Evolutionary conservation across 768 basidiomycete species (phyloP).

Genomic region (Leccinum uliginosum): DNA sequence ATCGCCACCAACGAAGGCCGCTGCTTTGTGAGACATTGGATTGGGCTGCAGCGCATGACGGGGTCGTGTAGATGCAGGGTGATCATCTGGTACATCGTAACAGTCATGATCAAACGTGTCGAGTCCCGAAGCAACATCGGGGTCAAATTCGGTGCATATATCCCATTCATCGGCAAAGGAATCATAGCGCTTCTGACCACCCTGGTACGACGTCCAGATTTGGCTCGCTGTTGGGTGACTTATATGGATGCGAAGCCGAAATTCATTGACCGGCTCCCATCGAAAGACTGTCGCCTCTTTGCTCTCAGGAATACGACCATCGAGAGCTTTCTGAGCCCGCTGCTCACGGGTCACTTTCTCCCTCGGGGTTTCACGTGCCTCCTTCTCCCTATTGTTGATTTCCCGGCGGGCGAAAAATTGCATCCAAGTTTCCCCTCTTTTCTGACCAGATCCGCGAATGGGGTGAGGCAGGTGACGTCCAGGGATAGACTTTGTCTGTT

Average conservation of each 20-base stretch:
- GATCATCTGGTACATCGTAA: too few species aligned
- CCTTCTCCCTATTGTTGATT: not conserved
- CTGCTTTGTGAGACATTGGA: too few species aligned
- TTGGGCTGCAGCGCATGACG: too few species aligned
- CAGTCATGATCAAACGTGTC: too few species aligned
- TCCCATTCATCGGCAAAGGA: too few species aligned
- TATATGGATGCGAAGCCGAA: not conserved
- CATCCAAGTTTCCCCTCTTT: not conserved
- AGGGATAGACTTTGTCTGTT: not conserved
- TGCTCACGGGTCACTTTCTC: not conserved
- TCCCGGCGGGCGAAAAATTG: not conserved
- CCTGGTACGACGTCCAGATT: not conserved
- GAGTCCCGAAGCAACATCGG: too few species aligned
- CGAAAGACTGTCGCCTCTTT: not conserved
- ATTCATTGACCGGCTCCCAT: not conserved
- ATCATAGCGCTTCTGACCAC: too few species aligned
- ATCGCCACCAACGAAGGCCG: too few species aligned
- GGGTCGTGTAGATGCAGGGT: too few species aligned
- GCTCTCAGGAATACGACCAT: too few species aligned
- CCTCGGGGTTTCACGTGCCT: not conserved
- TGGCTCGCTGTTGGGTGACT: not conserved
- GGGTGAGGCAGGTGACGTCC: not conserved
- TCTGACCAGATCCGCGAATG: not conserved
- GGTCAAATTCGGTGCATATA: too few species aligned
- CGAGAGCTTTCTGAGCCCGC: not conserved